Conservation (phyloP, 2,329 filamentous ascomycete species). For the Talaromyces sp. region DNA sequence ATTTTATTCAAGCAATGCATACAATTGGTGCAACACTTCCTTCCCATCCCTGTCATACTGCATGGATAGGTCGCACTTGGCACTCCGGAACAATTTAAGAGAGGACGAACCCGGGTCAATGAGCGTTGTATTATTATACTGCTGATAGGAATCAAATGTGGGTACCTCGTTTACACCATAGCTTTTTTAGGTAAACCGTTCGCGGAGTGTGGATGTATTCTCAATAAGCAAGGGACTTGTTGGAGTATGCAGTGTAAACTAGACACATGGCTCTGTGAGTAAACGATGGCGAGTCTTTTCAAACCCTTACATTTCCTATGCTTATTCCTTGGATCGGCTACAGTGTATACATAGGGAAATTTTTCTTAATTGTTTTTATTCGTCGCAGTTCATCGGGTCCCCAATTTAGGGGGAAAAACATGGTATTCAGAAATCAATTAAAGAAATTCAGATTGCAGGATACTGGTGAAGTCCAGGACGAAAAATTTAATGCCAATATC, state of each 20-base stretch:
- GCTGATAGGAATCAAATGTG: neutral
- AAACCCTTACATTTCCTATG: neutral
- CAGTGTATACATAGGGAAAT: too few species aligned
- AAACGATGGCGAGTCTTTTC: neutral
- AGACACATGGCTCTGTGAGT: too few species aligned
- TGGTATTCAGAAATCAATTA: neutral
- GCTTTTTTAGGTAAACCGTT: neutral
- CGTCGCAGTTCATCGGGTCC: too few species aligned
- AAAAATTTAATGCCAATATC: too few species aligned
- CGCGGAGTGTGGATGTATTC: neutral
- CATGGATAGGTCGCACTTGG: neutral
- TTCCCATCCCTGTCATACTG: neutral
- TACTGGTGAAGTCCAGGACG: neutral
- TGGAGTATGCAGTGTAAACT: too few species aligned
- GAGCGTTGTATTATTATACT: too few species aligned
- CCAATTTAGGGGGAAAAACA: too few species aligned
- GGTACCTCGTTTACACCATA: neutral
- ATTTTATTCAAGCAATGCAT: neutral
- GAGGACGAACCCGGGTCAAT: too few species aligned
- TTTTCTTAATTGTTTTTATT: neutral
- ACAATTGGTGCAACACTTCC: neutral
- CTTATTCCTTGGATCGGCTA: neutral
- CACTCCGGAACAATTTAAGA: too few species aligned
- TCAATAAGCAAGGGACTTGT: neutral
- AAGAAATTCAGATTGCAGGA: neutral